Evolutionary conservation across 1,284 basidiomycete genomes (phyloP).

Genomic region (Tausonia pullulans): DNA sequence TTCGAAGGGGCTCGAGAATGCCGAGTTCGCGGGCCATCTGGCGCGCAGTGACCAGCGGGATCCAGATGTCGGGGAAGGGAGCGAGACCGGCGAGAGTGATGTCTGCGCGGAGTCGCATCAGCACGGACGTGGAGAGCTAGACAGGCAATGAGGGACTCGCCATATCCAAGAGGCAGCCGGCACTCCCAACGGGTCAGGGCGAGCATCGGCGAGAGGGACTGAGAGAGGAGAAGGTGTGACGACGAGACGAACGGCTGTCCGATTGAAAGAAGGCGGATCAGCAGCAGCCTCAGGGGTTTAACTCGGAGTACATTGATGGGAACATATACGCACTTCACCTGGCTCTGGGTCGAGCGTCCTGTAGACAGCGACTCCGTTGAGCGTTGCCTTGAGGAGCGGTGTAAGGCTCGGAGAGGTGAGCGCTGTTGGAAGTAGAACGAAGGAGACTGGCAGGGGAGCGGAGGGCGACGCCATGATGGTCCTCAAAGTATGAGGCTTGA

Average conservation of each 20-base stretch:
- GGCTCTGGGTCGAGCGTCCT: conserved; percentile 7
- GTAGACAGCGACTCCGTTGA: conserved; percentile 5
- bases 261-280: neutral
- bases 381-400: neutral
- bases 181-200: neutral
- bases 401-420: neutral
- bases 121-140: neutral
- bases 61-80: conserved; percentile 8
- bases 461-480: no score
- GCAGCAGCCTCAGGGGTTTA: neutral
- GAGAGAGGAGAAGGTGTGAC: conserved; percentile 1
- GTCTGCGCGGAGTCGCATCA: neutral
- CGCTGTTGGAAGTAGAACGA: neutral
- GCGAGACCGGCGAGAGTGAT: conserved; percentile 1
- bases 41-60: neutral
- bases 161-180: conserved; percentile 1
- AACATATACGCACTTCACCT: neutral
- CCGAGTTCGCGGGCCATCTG: neutral
- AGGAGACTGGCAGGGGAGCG: neutral
- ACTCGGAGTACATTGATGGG: neutral
- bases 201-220: neutral
- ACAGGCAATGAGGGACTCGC: neutral
- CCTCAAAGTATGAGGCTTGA: no score
- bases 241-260: conserved; percentile 3
- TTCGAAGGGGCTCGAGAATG: neutral